Conservation (phyloP, 352 stramenopile species). For the Phytophthora pini region DNA sequence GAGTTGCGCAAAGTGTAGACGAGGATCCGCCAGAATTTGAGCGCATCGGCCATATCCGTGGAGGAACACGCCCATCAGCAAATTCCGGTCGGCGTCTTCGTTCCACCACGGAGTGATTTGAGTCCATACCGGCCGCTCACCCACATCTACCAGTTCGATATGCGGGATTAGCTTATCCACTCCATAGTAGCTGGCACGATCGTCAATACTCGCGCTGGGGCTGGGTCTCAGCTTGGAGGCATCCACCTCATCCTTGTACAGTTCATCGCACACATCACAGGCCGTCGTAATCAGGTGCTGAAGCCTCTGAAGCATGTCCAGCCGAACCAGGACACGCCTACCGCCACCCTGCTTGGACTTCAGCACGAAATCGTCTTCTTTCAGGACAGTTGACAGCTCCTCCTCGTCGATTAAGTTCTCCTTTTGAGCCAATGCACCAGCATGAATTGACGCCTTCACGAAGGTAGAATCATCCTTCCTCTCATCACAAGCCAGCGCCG, state of each 20-base stretch:
- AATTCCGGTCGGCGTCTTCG: slow-evolving; percentile 74
- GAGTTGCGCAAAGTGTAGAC: slow-evolving; percentile 73
- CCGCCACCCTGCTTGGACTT: slow-evolving; percentile 88
- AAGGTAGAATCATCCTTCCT: slow-evolving; percentile 86
- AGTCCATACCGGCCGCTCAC: slow-evolving; percentile 81
- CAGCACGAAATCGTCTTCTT: slow-evolving; percentile 89
- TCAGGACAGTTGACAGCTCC: slow-evolving; percentile 73
- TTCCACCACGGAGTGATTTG: slow-evolving; percentile 91
- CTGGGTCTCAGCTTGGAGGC: slow-evolving; percentile 24
- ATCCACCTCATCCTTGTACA: slow-evolving; percentile 43
- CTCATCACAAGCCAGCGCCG: slow-evolving; percentile 72
- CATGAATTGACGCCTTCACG: slow-evolving; percentile 82
- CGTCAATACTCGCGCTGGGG: slow-evolving; percentile 70
- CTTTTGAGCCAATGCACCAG: slow-evolving; percentile 64
- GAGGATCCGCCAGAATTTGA: slow-evolving; percentile 80
- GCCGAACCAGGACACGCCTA: slow-evolving; percentile 80
- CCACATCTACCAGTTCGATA: slow-evolving; percentile 71
- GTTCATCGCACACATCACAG: slow-evolving; percentile 66
- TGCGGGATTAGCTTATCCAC: slow-evolving; percentile 66
- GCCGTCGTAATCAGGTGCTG: slow-evolving; percentile 63
- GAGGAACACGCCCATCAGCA: slow-evolving; percentile 86
- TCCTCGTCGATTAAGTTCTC: slow-evolving; percentile 82
- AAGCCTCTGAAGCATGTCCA: slow-evolving; percentile 88
- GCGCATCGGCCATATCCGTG: slow-evolving; percentile 86
- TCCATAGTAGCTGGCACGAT: slow-evolving; percentile 73